phyloP scores from a whole-genome alignment of 352 stramenopile genomes.

The Globisporangium heterothallicum region DNA sequence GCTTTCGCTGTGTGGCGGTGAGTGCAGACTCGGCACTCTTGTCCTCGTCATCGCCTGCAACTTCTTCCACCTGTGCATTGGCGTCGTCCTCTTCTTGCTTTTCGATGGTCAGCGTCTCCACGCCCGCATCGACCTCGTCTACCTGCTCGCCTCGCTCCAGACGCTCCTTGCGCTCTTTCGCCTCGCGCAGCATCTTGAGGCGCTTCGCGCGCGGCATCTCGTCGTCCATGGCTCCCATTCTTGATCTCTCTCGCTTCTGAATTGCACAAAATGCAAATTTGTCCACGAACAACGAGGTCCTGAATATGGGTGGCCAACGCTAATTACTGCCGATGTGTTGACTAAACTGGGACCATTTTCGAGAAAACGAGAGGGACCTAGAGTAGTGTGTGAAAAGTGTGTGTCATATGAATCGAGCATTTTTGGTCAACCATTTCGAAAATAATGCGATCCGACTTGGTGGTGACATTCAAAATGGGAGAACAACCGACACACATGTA shows the following conservation, averaged over 20 bases:
- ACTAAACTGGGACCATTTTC: too few relatives aligned
- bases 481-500: neutral
- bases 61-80: too few relatives aligned
- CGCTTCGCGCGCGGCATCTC: constrained; percentile 77
- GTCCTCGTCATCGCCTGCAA: constrained; percentile 17
- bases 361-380: too few relatives aligned
- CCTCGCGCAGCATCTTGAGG: constrained; percentile 78
- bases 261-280: neutral
- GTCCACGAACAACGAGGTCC: neutral
- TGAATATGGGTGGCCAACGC: neutral
- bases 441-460: too few relatives aligned
- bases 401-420: neutral
- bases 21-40: constrained; percentile 12
- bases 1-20: neutral
- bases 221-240: constrained; percentile 37
- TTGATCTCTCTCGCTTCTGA: constrained; percentile 4
- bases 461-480: too few relatives aligned
- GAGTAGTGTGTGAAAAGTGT: too few relatives aligned
- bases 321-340: too few relatives aligned
- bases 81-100: neutral
- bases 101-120: constrained; percentile 8
- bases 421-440: too few relatives aligned
- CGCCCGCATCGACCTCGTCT: constrained; percentile 8
- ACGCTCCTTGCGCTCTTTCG: constrained; percentile 71
- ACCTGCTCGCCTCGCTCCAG: constrained; percentile 25